Evolutionary conservation across 2,329 filamentous ascomycete genomes (phyloP), one percentile per base, ranked within the genome.

Genomic region (Pseudocercospora musae): DNA sequence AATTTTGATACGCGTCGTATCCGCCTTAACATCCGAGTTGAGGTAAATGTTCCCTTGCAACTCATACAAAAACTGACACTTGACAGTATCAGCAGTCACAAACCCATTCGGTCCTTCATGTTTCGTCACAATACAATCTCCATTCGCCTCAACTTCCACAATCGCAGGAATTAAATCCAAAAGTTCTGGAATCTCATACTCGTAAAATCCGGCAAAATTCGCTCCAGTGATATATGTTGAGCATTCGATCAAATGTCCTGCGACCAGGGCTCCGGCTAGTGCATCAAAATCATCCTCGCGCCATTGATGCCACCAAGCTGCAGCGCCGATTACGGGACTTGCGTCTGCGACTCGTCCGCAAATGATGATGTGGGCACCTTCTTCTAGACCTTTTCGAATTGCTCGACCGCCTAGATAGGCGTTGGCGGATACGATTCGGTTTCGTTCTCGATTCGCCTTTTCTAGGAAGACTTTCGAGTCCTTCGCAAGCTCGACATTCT

Each of bases 1-100:
- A 59, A 87, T 81, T 50, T 76, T 76, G 52, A 84, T 74, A 29
- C 79, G 72, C 42, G 78, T 74, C 15, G 85, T 72, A n/a, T 82
- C 70, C 0, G 83, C 83, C 0, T 80, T 83, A 21, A 85, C 83
- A 66, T 85, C 84, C 0, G 78, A 81, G 72, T 85, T 84, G 73
- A 80, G 82, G 70, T 86, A 86, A 72, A 78, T 79, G 0, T 79
- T 81, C 2, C 82, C 82, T 62, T 83, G 81, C 18, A 84, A 78
- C 69, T 84, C 82, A 67, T 84, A 84, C 4, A 85, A 65, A 5
- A 84, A 72, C 62, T 85, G 83, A 10, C 78, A 80, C 0, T 78
- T 80, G 49, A 82, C 79, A 1, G 82, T 85, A 60, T 83, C 79
- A 11, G 80, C 77, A 0, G 76, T 75, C 4, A 77, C 74, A 52